Percentiles rank a stretch among this genome's conserved stretches.
These are phyloP conservation scores for Fusarium falciforme DNA, from an alignment of 2,329 filamentous ascomycete species.

Conservation along the genomic window DNA sequence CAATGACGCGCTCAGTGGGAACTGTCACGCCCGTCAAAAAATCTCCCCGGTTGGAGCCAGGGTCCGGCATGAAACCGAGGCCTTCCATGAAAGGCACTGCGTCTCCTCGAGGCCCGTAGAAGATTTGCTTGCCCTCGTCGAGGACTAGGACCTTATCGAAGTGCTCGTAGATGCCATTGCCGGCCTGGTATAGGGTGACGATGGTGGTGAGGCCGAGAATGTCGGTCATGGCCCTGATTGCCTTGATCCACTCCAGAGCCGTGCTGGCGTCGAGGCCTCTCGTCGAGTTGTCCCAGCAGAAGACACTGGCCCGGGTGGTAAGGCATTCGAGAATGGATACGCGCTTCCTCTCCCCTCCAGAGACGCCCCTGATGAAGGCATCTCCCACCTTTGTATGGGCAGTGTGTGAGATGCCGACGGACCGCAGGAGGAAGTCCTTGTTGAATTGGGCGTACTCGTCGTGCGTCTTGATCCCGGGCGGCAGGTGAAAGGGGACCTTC, in stretches of 20 bases:
- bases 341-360: slow-evolving; percentile 62
- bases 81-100: slow-evolving; percentile 42
- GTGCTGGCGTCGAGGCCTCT: slow-evolving; percentile 73
- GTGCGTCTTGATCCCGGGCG: slow-evolving; percentile 61
- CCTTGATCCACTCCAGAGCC: slow-evolving; percentile 73
- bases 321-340: slow-evolving; percentile 51
- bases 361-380: slow-evolving; percentile 70
- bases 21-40: slow-evolving; percentile 69
- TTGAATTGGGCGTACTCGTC: slow-evolving; percentile 67
- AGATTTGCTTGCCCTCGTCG: slow-evolving; percentile 76
- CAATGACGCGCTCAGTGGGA: slow-evolving; percentile 47
- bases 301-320: slow-evolving; percentile 56
- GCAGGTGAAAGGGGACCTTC: slow-evolving; percentile 64
- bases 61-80: slow-evolving; percentile 66
- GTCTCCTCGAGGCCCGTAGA: slow-evolving; percentile 38
- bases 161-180: slow-evolving; percentile 51
- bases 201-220: slow-evolving; percentile 67
- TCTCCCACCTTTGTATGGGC: slow-evolving; percentile 76
- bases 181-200: slow-evolving; percentile 74
- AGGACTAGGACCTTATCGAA: slow-evolving; percentile 78
- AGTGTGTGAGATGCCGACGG: slow-evolving; percentile 76
- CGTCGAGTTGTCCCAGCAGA: slow-evolving; percentile 79
- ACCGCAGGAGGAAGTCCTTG: slow-evolving; percentile 76
- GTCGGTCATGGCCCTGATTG: slow-evolving; percentile 69
- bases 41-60: slow-evolving; percentile 73